Base-by-base conservation (phyloP, 345 rosid genomes). In the Eucalyptus albens region DNA sequence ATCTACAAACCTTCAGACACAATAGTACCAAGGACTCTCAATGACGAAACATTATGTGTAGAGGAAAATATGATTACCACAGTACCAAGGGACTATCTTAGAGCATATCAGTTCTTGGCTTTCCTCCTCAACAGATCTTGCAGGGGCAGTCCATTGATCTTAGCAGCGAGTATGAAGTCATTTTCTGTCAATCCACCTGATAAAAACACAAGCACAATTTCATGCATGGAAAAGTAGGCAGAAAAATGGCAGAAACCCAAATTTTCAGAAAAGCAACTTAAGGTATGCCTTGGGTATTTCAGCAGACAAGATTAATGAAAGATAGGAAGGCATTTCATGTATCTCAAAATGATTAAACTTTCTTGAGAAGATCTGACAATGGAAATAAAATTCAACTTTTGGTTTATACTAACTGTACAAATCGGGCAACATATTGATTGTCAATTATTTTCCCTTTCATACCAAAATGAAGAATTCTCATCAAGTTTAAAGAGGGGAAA, bases 121-220 rank as follows among this genome's bases (percentile, higher is more conserved):
- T 59, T 86, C 90, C 92, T 94, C 90, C 97, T 92, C 80, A 97
- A 91, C n/a, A 96, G 94, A 88, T 92, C 92, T 86, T 94, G 96
- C 90, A 97, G 90, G 88, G 94, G 92, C 67, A 97, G 95, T 49
- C 88, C 90, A 88, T 93, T 94, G 93, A 97, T 95, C 94, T 96
- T 96, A 29, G 98, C 95, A 88, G 99, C 99, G 49, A 97, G 98
- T 90, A 97, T 95, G 93, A 96, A 96, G 95, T 97, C 99, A 88
- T 97, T 97, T 90, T 97, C 99, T 2, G 98, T 96, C 92, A 95
- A 87, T 65, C 98, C 98, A 88, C 95, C 99, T 96, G 94, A 81
- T 53, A 53, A 88, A 88, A 93, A 87, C 29, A 10, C 9, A 27
- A 24, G 7, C 7, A 87, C 62, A 87, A 87, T 51, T n/a, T 40